These are phyloP conservation scores for Plasmodium knowlesi DNA, from an alignment of 169 alveolate genomes.

Conservation along the genomic window DNA sequence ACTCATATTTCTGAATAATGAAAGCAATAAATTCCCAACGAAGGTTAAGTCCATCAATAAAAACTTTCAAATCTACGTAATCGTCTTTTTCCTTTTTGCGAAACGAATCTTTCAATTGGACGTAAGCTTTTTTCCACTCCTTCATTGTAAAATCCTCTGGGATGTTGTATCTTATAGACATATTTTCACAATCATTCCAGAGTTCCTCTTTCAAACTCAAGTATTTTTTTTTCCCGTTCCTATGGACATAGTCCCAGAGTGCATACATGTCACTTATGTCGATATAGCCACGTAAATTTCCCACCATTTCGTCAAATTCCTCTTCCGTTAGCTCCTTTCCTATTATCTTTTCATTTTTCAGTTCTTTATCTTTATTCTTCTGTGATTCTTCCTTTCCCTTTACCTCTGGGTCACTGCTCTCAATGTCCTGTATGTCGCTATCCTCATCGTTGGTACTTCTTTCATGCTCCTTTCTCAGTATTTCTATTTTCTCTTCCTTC, in stretches of 20 bases:
- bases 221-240: constrained; percentile 13
- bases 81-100: constrained; percentile 18
- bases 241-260: constrained; percentile 22
- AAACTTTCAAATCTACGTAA: neutral
- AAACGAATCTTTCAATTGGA: neutral
- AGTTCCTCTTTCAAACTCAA: constrained; percentile 15
- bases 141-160: constrained; percentile 15
- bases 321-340: constrained; percentile 18
- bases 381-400: neutral
- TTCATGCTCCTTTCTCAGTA: neutral
- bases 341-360: neutral
- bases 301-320: constrained; percentile 1
- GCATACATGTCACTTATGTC: neutral
- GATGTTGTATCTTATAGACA: neutral
- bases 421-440: neutral
- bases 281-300: neutral
- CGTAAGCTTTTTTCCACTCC: constrained; percentile 10
- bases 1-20: constrained; percentile 6
- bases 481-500: neutral
- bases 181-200: constrained; percentile 8
- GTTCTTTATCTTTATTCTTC: neutral
- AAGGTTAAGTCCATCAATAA: neutral
- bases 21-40: constrained; percentile 35
- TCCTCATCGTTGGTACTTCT: neutral
- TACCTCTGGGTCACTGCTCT: neutral